Evolutionary conservation across 306 rosid genomes (phyloP).

Genomic region (Prunus mongolica): DNA sequence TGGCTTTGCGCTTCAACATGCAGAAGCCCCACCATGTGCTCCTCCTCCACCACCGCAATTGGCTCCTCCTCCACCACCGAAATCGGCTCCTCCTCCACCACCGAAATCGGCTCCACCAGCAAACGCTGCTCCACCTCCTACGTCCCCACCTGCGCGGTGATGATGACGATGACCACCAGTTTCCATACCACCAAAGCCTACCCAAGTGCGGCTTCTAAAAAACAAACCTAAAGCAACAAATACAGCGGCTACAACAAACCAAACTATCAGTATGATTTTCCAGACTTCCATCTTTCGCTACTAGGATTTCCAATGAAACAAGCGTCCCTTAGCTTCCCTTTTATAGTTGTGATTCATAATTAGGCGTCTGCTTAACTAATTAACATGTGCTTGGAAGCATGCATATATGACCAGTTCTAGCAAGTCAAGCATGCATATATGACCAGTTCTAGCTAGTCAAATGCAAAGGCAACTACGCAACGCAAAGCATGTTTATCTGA

Average conservation of each 20-base stretch:
- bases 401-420: no score
- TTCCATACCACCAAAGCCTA: not conserved
- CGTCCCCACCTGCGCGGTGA: slow-evolving; percentile 15
- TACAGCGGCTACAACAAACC: not conserved
- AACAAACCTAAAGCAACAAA: not conserved
- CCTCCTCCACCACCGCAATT: not conserved
- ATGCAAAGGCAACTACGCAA: no score
- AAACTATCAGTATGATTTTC: not conserved
- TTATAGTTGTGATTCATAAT: no score
- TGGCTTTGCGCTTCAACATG: not conserved
- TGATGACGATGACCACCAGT: not conserved
- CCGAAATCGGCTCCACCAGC: not conserved
- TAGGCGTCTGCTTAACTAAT: not conserved
- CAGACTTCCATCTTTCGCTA: not conserved
- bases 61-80: slow-evolving; percentile 7
- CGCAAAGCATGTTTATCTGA: no score
- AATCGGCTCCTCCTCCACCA: not conserved
- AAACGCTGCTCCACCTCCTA: not conserved
- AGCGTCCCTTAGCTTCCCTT: not conserved
- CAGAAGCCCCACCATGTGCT: not conserved
- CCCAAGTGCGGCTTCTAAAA: not conserved
- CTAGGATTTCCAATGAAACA: not conserved
- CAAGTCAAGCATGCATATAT: no score
- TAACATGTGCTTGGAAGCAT: no score
- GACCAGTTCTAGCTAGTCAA: no score